phyloP scores from a whole-genome alignment of 441 rosid genomes.

The Flueggea neowawraea region DNA sequence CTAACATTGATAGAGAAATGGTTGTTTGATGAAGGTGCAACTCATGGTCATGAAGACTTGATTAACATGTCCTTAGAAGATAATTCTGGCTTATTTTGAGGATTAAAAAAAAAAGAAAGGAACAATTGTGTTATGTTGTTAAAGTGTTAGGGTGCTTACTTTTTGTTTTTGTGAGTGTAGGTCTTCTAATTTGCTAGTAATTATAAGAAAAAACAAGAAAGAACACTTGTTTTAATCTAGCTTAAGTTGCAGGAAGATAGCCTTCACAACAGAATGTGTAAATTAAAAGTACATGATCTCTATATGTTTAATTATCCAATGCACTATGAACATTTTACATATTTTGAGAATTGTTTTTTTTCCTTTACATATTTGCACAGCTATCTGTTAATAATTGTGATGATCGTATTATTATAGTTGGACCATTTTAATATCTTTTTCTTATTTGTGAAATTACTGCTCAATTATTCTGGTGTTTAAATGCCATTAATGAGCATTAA shows the following conservation, averaged over 20 bases:
- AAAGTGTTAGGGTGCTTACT: neutral
- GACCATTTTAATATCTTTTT: too few relatives aligned
- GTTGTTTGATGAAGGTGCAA: conserved; percentile 67
- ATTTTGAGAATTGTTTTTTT: too few relatives aligned
- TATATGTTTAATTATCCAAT: conserved; percentile 4
- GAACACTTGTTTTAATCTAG: conserved; percentile 2
- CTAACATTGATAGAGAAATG: conserved; percentile 81
- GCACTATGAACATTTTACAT: neutral
- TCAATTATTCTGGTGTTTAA: too few relatives aligned
- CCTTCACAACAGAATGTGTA: conserved; percentile 32
- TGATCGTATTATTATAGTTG: too few relatives aligned
- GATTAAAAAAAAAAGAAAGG: neutral
- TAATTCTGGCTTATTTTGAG: conserved; percentile 30
- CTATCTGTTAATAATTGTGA: too few relatives aligned
- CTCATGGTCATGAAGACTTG: conserved; percentile 44
- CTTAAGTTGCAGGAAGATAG: conserved; percentile 35
- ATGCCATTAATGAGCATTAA: too few relatives aligned
- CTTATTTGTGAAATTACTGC: too few relatives aligned
- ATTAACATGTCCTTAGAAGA: conserved; percentile 50
- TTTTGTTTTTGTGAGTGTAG: conserved; percentile 5
- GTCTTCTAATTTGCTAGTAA: conserved; percentile 10
- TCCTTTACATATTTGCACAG: too few relatives aligned
- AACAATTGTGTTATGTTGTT: conserved; percentile 9
- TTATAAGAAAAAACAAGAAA: too few relatives aligned
- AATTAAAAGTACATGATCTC: conserved; percentile 21